Base-by-base conservation (phyloP, 2,329 filamentous ascomycete genomes). In the Aspergillaceae sp. region DNA sequence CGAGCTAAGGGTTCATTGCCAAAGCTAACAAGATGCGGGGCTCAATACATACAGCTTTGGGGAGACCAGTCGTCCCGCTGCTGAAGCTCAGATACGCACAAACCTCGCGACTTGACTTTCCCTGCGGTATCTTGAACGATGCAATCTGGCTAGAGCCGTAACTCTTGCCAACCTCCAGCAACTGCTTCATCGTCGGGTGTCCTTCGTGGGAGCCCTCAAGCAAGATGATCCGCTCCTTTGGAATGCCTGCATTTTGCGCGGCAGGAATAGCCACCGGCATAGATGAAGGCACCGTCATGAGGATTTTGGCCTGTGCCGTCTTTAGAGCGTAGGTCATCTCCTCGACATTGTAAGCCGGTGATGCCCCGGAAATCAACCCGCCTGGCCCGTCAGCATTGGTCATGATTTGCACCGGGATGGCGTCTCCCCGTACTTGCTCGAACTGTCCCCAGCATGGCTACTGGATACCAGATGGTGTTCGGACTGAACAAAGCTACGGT, bases 391-490 rank as follows among this genome's bases (percentile, higher is more conserved):
- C 8, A 32, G 30, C 30, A 19, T 19, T 2, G 19, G 19, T 19
- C 19, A 19, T 19, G 19, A 19, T 19, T 19, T 19, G 19, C 19
- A 19, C 19, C 19, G 1, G 19, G 2, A 19, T 19, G 19, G 19
- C 19, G 2, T 19, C 19, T 19, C 1, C 19, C 19, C 10, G 27
- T 47, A 51, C 72, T 76, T 4, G 69, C 71, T 8, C 75, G 71
- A 5, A 80, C 66, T 2, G 74, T 73, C 0, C 75, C 74, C 47
- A 79, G 73, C 70, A 83, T 78, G 9, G 77, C 79, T 4, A 83
- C 75, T 0, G 81, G 80, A 55, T 83, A 84, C 79, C 79, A 84
- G 44, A 84, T 76, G 7, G 77, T 80, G 55, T 85, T 85, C 26
- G 76, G 76, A 44, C 74, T 75, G 64, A 83, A 84, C 2, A 85